Conservation (phyloP, 352 stramenopile species). For the Pythium dissotocum region DNA sequence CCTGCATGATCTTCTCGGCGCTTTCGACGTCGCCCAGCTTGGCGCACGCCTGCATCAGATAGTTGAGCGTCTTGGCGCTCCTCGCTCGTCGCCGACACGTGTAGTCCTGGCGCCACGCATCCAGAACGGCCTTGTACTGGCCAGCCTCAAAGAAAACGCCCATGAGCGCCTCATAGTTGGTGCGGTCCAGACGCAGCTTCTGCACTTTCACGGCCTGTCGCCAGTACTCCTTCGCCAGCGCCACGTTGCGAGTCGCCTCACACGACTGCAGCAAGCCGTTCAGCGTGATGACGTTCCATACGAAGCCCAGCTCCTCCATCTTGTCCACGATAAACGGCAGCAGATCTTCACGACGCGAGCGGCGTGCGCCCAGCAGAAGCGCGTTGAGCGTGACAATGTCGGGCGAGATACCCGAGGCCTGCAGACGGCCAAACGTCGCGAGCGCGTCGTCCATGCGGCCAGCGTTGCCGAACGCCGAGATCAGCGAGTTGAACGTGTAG, state of each 20-base stretch:
- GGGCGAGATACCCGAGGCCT: constrained; percentile 32
- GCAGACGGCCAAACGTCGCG: constrained; percentile 51
- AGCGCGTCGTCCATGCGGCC: constrained; percentile 65
- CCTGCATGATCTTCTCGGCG: constrained; percentile 49
- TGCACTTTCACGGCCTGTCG: constrained; percentile 42
- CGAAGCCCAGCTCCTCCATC: constrained; percentile 44
- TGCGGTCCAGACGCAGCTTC: constrained; percentile 53
- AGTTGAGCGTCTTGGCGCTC: constrained; percentile 82
- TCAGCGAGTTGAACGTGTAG: constrained; percentile 86
- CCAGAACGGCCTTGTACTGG: constrained; percentile 50
- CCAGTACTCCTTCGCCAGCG: constrained; percentile 61
- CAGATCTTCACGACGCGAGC: constrained; percentile 51
- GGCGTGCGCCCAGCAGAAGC: constrained; percentile 57
- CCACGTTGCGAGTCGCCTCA: constrained; percentile 38
- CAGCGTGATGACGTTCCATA: constrained; percentile 78
- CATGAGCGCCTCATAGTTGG: constrained; percentile 78
- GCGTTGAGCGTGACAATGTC: constrained; percentile 75
- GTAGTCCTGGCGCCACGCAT: constrained; percentile 59
- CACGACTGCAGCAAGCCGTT: constrained; percentile 77
- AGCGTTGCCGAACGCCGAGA: constrained; percentile 77
- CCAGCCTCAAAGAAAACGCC: constrained; percentile 60
- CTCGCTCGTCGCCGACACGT: constrained; percentile 63
- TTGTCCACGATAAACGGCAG: constrained; percentile 54
- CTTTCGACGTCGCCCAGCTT: constrained; percentile 45
- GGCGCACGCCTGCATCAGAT: constrained; percentile 62